Base-by-base conservation (phyloP, 129 eudicot species). In the Pseudognaphalium luteoalbum region DNA sequence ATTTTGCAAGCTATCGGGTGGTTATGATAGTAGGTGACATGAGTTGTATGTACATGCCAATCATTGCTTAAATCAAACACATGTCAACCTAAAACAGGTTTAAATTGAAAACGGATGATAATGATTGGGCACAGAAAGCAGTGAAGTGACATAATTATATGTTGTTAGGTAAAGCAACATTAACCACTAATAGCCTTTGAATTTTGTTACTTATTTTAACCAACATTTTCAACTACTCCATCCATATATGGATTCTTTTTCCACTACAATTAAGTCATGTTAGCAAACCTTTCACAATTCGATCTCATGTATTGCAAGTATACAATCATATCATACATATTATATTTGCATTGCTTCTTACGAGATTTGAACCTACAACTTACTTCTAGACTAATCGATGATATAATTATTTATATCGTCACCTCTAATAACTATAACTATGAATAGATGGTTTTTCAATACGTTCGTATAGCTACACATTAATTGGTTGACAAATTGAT, bases 101-200 rank as follows among this genome's bases (percentile, higher is more conserved):
- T 21, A 57, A 39, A 28, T 66, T 30, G 51, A 65, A 78, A 52
- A 29, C 50, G 35, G 37, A 64, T 15, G 28, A 25, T 25, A 65
- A 73, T 66, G 50, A 79, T 37, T 19, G 52, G 78, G 74, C 73
- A 35, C 72, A 72, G n/a, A 79, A 73, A 64, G 78, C 58, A 47
- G 73, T n/a, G 83, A 80, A 68, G 73, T 66, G 64, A 73, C 28
- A 25, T 25, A 25, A 25, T 25, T 25, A 25, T 72, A 73, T 57
- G 79, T 65, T 72, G 79, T 80, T 80, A 39, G 79, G 83, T 80
- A 73, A 74, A 73, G 68, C 78, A 79, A 79, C 83, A 79, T 63
- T 72, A 77, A 78, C 82, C 22, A 70, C 82, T 62, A 42, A 35
- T 20, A 72, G 68, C 68, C 74, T 72, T 79, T 65, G 78, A 65